Base-by-base conservation (phyloP, 2,329 filamentous ascomycete genomes). In the Leptographium lundbergii region DNA sequence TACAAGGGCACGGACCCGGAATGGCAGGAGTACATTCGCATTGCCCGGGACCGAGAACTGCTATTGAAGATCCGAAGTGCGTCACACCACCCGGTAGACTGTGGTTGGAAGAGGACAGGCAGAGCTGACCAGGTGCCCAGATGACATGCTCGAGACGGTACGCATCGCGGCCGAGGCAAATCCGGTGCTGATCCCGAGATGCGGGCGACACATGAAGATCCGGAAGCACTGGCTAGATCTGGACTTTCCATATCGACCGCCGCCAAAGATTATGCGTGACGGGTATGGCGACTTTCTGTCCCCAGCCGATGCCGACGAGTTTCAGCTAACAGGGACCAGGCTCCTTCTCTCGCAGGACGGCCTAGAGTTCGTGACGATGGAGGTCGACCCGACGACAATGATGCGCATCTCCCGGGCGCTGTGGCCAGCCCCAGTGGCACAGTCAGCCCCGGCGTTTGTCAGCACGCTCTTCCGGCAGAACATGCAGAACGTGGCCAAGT, bases 1-100 rank as follows among this genome's bases (percentile, higher is more conserved):
- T 86, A 84, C 66, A 74, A 73, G 61, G 76, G 76, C 57, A 73
- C 72, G 29, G 82, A 86, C 63, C 83, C 84, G 3, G 85, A 88
- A 68, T 87, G 81, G 82, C 72, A 75, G 62, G 73, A 75, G 55
- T 88, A 85, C 63, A 66, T 83, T 19, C 77, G 77, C 59, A 72
- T 87, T n/a, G 81, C 77, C 61, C 77, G 76, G 62, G 77, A 87
- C 61, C 68, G 66, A 17, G 69, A 77, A 51, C 71, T 77, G 11
- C 71, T 80, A 27, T 66, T 75, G 22, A 67, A 72, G 25, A 76
- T 86, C 32, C 75, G 74, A 66, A 65, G 80, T 78, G 32, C n/a
- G 39, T 55, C 34, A n/a, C 25, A 6, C 11, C 47, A 27, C 22
- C 24, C 47, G 6, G 47, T 27, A 13, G 27, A 32, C 64, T 45